These are phyloP conservation scores for Penicillium robsamsonii DNA, from an alignment of 495 filamentous ascomycete genomes.

Conservation along the genomic window DNA sequence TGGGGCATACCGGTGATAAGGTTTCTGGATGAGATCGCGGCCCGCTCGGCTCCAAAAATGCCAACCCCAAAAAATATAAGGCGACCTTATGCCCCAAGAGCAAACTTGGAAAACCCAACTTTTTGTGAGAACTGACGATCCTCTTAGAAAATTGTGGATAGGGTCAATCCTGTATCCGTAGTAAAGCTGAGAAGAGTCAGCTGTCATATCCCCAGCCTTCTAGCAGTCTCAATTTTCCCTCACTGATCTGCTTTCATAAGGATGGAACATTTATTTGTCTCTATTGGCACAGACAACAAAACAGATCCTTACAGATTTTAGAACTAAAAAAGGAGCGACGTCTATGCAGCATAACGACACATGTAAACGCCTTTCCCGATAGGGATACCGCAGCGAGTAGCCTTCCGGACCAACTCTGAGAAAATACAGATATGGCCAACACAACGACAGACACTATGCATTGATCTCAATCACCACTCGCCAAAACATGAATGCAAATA, in stretches of 20 bases:
- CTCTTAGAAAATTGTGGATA: no score
- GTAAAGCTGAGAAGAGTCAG: no score
- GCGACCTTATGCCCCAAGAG: neutral
- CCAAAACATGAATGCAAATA: neutral
- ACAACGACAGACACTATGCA: neutral
- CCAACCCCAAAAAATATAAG: slow-evolving; percentile 17
- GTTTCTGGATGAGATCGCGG: slow-evolving; percentile 26
- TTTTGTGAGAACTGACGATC: no score
- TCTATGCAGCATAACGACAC: neutral
- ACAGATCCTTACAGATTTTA: neutral
- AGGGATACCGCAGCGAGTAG: neutral
- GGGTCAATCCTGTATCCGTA: no score
- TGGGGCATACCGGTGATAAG: slow-evolving; percentile 22
- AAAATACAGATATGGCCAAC: neutral
- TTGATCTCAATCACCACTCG: neutral
- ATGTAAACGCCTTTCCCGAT: neutral
- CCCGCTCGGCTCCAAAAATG: slow-evolving; percentile 21
- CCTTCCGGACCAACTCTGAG: neutral
- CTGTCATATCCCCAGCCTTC: no score
- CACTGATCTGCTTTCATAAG: no score
- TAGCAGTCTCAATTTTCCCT: no score
- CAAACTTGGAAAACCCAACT: no score
- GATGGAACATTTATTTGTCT: no score
- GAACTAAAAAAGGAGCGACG: neutral
- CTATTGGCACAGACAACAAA: no score